Conservation (phyloP, 345 rosid species). For the Carallia pectinifolia region DNA sequence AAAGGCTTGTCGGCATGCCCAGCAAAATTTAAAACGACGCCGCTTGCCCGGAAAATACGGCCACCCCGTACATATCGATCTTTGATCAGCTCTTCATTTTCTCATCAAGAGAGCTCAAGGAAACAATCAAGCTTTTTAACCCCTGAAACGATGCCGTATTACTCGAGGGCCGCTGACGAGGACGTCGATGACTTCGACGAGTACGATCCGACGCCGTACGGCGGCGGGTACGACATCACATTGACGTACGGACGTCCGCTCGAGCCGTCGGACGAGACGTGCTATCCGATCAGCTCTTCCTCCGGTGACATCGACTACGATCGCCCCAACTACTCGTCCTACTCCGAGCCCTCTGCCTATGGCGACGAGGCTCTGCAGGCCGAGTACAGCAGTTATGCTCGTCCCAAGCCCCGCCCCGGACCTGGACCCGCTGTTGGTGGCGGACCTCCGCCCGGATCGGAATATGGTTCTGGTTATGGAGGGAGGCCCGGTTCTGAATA, state of each 20-base stretch:
- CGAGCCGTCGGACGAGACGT: slow-evolving; percentile 61
- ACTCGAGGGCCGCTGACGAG: slow-evolving; percentile 38
- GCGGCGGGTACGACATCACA: slow-evolving; percentile 77
- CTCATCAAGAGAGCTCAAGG: too few species aligned
- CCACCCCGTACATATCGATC: too few species aligned
- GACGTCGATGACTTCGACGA: slow-evolving; percentile 74
- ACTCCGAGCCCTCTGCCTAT: slow-evolving; percentile 68
- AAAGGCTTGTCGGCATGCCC: too few species aligned
- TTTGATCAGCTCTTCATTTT: too few species aligned
- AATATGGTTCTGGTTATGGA: slow-evolving; percentile 17
- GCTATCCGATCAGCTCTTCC: slow-evolving; percentile 48
- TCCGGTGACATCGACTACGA: slow-evolving; percentile 58
- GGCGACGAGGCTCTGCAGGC: slow-evolving; percentile 54
- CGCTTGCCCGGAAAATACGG: neutral
- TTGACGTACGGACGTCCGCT: slow-evolving; percentile 81
- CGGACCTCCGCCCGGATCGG: slow-evolving; percentile 22
- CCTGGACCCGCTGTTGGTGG: slow-evolving; percentile 35
- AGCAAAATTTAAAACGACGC: too few species aligned
- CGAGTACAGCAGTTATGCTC: slow-evolving; percentile 81
- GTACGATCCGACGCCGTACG: slow-evolving; percentile 86
- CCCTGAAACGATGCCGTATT: slow-evolving; percentile 63
- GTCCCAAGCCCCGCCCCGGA: slow-evolving; percentile 73
- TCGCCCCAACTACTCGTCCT: slow-evolving; percentile 61
- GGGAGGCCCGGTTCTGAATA: slow-evolving; percentile 9
- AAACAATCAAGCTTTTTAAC: too few species aligned